These are phyloP conservation scores for Coprinopsis cinerea DNA, from an alignment of 768 basidiomycete genomes.

Conservation along the genomic window DNA sequence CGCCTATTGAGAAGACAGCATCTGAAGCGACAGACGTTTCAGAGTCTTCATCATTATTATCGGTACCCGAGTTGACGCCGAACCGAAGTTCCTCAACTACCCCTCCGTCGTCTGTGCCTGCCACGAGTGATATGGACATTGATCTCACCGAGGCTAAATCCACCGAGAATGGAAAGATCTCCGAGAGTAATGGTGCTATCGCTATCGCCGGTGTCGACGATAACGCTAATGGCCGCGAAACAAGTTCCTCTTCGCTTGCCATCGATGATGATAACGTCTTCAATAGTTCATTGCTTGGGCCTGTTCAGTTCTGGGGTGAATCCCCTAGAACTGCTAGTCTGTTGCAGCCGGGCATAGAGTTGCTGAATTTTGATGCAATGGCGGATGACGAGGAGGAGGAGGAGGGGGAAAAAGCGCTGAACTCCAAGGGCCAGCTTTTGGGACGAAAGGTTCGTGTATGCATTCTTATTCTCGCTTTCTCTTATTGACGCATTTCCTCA, in stretches of 20 bases:
- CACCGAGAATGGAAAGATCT: conserved; percentile 10
- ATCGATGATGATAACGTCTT: conserved; percentile 29
- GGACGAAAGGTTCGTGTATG: conserved; percentile 19
- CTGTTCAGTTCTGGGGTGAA: conserved; percentile 40
- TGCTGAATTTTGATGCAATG: conserved; percentile 25
- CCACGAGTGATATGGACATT: conserved; percentile 34
- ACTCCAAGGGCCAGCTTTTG: conserved; percentile 21
- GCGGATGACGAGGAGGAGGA: conserved; percentile 25
- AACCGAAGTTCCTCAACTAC: conserved; percentile 64
- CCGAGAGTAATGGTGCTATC: conserved; percentile 3
- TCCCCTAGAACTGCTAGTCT: conserved; percentile 23
- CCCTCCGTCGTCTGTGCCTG: conserved; percentile 30
- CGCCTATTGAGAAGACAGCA: conserved; percentile 5
- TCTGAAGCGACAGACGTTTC: conserved; percentile 13
- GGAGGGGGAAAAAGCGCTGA: conserved; percentile 12
- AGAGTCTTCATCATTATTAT: conserved; percentile 35
- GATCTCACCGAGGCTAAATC: conserved; percentile 19
- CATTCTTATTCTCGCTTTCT: conserved; percentile 2
- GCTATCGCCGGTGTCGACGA: conserved; percentile 16
- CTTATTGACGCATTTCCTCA: conserved; percentile 24
- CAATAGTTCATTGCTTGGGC: conserved; percentile 30
- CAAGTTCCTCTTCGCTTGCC: conserved; percentile 7
- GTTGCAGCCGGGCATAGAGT: conserved; percentile 36
- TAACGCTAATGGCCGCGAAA: conserved; percentile 14
- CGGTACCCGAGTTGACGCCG: conserved; percentile 59